Evolutionary conservation across 495 filamentous ascomycete species (phyloP), one percentile per base, ranked within the genome.

Genomic region (Podospora didyma): DNA sequence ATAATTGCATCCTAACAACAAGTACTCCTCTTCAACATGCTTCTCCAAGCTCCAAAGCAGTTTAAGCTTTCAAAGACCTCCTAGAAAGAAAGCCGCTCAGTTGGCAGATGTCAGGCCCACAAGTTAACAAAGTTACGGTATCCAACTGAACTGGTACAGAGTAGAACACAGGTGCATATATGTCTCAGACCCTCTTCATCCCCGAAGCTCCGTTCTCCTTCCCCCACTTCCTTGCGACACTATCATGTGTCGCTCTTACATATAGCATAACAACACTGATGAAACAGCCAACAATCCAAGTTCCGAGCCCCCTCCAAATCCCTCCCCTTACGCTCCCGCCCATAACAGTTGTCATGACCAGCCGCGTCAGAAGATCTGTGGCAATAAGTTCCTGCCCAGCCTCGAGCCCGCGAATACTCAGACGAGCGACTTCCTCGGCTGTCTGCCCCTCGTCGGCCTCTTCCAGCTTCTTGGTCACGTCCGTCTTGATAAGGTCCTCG

Each of bases 401-500:
- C 68, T 96, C 90, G 46, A 96, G 67, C 4, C 81, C 85, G 37
- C 66, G 67, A 21, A 96, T 78, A 22, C 83, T 78, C 12, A 78
- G 80, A 5, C 62, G 67, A 2, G 90, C 90, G 22, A 88, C 87
- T 56, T 87, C 80, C 1, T 85, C 82, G 7, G 87, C 80, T 0
- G 79, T 82, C 63, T 91, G 88, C 3, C 79, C 76, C 56, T 81
- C 82, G 69, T 96, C 91, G 7, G 75, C 75, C 53, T 88, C 84
- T 69, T 96, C 91, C 42, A 96, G 69, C 17, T 83, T 73, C 67
- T 86, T 83, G 5, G 90, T 94, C 23, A 94, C 65, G 16, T 79
- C 81, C 3, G 88, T 88, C 70, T 95, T 96, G 16, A 78, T 75
- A 57, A 69, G 62, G 58, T 93, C 84, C 66, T 96, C 91, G n/a